Percentiles rank a stretch among this genome's conserved stretches.
phyloP scores from a whole-genome alignment of 2,329 filamentous ascomycete species.

The Fusarium clavum region DNA sequence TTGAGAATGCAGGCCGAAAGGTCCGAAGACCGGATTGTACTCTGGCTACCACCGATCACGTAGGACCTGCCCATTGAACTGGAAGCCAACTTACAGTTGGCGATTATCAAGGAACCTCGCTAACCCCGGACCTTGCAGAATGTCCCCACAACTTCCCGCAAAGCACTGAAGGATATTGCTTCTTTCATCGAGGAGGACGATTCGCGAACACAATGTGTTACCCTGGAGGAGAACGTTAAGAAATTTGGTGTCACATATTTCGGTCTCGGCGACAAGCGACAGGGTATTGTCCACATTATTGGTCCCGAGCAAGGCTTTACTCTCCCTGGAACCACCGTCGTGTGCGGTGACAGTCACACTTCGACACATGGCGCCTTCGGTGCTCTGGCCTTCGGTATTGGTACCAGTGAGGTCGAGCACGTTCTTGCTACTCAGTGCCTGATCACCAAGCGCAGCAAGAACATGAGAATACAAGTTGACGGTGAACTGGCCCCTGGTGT shows the following conservation, averaged over 20 bases:
- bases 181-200: conserved; percentile 96
- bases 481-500: conserved; percentile 91
- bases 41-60: conserved; percentile 94
- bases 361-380: conserved; percentile 98
- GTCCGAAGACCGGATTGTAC: conserved; percentile 97
- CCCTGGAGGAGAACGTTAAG: conserved; percentile 96
- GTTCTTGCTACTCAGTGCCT: conserved; percentile 96
- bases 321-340: conserved; percentile 93
- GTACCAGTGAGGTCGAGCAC: conserved; percentile 98
- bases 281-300: conserved; percentile 98
- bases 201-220: conserved; percentile 92
- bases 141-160: conserved; percentile 89
- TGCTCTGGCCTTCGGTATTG: conserved; percentile 94
- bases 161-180: conserved; percentile 92
- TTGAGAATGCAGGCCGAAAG: conserved; percentile 86
- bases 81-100: neutral
- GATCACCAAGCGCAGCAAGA: conserved; percentile 95
- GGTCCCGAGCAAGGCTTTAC: conserved; percentile 99
- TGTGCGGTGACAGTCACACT: conserved; percentile 98
- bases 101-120: conserved; percentile 7
- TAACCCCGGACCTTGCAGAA: conserved; percentile 68
- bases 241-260: conserved; percentile 98
- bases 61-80: conserved; percentile 61
- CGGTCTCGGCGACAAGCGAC: conserved; percentile 93
- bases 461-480: conserved; percentile 97